These are phyloP conservation scores for Melaleuca quinquenervia DNA, from an alignment of 345 rosid genomes.

Conservation along the genomic window DNA sequence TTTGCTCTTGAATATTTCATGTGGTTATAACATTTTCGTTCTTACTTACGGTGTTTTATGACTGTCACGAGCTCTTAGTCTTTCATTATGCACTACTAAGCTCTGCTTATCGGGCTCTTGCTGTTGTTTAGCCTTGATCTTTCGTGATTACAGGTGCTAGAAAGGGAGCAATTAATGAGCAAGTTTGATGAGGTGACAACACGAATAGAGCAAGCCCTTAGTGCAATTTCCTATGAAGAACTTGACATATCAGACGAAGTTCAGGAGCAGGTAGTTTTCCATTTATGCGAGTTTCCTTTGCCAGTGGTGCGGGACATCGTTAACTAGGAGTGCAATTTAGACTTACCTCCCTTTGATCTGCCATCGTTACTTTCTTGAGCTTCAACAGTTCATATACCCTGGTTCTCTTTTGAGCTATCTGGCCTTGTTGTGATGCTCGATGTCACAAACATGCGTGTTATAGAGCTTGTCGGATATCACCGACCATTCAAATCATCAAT, in stretches of 20 bases:
- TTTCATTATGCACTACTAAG: background rate
- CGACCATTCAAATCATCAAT: background rate
- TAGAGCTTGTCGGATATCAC: background rate
- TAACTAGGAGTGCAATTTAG: background rate
- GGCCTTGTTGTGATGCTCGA: background rate
- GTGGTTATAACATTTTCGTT: background rate
- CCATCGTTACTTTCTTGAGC: background rate
- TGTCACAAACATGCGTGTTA: background rate
- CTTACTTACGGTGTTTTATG: background rate
- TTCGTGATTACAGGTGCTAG: slow-evolving; percentile 46
- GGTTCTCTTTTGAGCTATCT: background rate
- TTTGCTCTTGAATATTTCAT: background rate
- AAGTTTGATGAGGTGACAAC: slow-evolving; percentile 60
- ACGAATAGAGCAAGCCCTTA: slow-evolving; percentile 60
- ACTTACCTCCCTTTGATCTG: background rate
- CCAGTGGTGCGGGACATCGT: background rate
- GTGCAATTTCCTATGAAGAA: slow-evolving; percentile 51
- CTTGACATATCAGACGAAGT: slow-evolving; percentile 97
- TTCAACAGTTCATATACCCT: background rate
- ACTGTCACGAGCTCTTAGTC: background rate
- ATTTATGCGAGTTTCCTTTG: background rate
- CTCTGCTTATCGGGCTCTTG: background rate
- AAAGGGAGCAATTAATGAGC: slow-evolving; percentile 64
- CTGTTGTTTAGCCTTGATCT: background rate
- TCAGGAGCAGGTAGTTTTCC: slow-evolving; percentile 69